Evolutionary conservation across 371 early-diverging fungal species (phyloP).

Genomic region (Syncephalastrum racemosum): DNA sequence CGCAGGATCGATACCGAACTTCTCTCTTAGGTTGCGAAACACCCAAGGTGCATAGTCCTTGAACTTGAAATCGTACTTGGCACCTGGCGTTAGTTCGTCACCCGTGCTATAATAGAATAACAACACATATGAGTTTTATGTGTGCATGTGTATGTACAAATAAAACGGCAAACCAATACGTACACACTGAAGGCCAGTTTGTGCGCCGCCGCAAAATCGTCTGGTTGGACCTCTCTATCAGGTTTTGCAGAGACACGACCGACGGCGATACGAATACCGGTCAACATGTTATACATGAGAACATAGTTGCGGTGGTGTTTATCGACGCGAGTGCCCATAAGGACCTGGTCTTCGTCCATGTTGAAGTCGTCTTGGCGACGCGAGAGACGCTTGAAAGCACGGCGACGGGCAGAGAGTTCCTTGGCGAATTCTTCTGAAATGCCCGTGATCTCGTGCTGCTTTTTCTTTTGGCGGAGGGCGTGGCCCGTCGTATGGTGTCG

Average conservation of each 20-base stretch:
- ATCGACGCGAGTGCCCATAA: conserved; percentile 68
- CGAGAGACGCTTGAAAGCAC: conserved; percentile 42
- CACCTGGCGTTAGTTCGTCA: conserved; percentile 90
- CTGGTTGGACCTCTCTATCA: conserved; percentile 62
- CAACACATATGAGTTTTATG: not conserved
- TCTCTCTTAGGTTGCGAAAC: conserved; percentile 86
- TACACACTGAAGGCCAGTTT: conserved; percentile 93
- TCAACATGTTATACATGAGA: conserved; percentile 98
- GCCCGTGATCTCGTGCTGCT: conserved; percentile 25
- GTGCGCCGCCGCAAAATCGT: conserved; percentile 87
- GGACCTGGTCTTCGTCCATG: conserved; percentile 47
- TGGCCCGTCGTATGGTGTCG: conserved; percentile 48
- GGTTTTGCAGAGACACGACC: conserved; percentile 83
- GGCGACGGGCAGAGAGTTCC: conserved; percentile 35
- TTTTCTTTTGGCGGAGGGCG: conserved; percentile 26
- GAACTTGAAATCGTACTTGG: conserved; percentile 97
- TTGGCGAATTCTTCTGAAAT: conserved; percentile 46
- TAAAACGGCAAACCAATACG: conserved; percentile 19
- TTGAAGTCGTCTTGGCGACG: conserved; percentile 17
- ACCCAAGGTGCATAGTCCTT: conserved; percentile 99
- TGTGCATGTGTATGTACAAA: not conserved
- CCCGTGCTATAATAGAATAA: conserved; percentile 60
- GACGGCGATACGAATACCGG: conserved; percentile 86
- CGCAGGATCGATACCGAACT: conserved; percentile 87
- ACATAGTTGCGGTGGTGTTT: conserved; percentile 75